Base-by-base conservation (phyloP, 257 asterid genomes). In the Capsicum chinense region DNA sequence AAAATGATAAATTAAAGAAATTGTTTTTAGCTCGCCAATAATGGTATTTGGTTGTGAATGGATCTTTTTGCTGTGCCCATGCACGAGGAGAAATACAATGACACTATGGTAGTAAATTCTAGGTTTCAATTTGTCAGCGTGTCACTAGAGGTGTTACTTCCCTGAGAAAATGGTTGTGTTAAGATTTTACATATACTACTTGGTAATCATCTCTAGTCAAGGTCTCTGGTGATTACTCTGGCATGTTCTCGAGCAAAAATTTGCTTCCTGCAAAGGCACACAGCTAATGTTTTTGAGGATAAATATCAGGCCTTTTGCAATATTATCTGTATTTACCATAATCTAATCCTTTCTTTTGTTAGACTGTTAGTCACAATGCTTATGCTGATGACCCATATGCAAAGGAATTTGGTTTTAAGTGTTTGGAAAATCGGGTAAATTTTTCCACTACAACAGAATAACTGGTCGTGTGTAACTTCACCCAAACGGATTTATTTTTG, bases 311-410 rank as follows among this genome's bases (percentile, higher is more conserved):
- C 21, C 63, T 21, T 50, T 76, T 76, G 81, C 81, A 52, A 76
- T 13, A 14, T 52, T 50, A 52, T 26, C 33, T 26, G 33, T 76
- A 26, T 76, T 52, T 26, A 56, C 63, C 57, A 42, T 13, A 21
- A 67, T 42, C 5, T 12, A 82, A 67, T 63, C 33, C 14, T 67
- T 68, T 62, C 68, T 59, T 15, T 83, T 26, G 83, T 56, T 87
- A 97, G 99, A 95, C 99, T 74, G 99, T 97, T 17, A 85, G 58
- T 9, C 99, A 93, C 62, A 97, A 97, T 90, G 97, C 95, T 52
- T 97, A 97, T 87, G 92, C 89, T 19, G 79, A 92, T 0, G 99
- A 97, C 82, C 95, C 93, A 16, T 97, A 93, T 59, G 99, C 99
- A 0, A 86, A 89, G 70, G 99, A 97, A 85, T 97, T 95, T 84